phyloP scores from a whole-genome alignment of 208 protist species.

The Leishmania arabica region DNA sequence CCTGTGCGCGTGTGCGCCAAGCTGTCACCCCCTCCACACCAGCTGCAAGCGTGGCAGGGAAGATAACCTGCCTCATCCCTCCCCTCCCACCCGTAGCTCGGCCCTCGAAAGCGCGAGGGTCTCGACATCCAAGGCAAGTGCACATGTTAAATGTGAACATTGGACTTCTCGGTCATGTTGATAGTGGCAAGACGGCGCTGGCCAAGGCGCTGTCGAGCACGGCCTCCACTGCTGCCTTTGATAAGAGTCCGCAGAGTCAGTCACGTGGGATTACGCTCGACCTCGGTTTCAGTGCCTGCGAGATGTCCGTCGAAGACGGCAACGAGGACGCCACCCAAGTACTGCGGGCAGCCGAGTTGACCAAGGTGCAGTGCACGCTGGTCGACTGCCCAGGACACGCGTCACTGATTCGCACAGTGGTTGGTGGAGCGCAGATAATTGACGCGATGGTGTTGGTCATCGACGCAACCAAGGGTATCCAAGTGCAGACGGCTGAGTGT shows the following conservation, averaged over 20 bases:
- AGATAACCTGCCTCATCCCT: not conserved
- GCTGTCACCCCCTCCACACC: not conserved
- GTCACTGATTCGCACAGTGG: conserved; percentile 97
- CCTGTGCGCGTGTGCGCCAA: not conserved
- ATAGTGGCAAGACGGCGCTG: conserved; percentile 97
- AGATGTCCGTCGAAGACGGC: conserved; percentile 27
- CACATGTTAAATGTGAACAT: conserved; percentile 94
- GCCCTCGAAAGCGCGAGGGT: not conserved
- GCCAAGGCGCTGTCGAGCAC: conserved; percentile 92
- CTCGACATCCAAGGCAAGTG: not conserved
- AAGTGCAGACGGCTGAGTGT: conserved; percentile 98
- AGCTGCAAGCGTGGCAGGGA: not conserved
- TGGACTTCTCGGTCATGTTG: conserved; percentile 97
- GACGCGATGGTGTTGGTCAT: conserved; percentile 98
- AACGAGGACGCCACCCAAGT: conserved; percentile 9
- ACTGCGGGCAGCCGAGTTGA: conserved; percentile 21
- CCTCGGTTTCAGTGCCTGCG: conserved; percentile 96
- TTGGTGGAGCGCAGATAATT: conserved; percentile 98
- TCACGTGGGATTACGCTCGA: conserved; percentile 98
- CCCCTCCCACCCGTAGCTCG: not conserved
- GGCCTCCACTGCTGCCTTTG: conserved; percentile 96
- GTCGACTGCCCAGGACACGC: conserved; percentile 99
- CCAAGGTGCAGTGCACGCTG: conserved; percentile 90
- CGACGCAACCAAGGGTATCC: conserved; percentile 97
- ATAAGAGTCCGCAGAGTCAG: conserved; percentile 97